Base-by-base conservation (phyloP, 441 rosid species). In the Syzygium malaccense region DNA sequence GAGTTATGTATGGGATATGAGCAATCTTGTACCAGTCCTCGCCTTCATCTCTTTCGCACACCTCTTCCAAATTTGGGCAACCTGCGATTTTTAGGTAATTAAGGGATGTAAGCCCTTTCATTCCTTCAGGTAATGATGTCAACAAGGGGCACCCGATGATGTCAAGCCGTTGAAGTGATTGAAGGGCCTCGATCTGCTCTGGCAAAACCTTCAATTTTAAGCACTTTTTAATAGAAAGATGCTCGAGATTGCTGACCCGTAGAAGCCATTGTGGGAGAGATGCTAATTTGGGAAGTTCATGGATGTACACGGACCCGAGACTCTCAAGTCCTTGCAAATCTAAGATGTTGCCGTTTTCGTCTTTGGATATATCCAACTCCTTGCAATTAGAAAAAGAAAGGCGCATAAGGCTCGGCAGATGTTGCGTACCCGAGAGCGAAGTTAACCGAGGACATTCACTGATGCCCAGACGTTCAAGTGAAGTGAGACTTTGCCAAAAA, bases 311-410 rank as follows among this genome's bases (percentile, higher is more conserved):
- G 0, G 6, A 25, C n/a, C 3, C 0, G 25, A 57, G 62, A 57
- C 62, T 57, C 1, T 57, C 4, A 57, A 25, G n/a, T 57, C 14
- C n/a, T 25, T 25, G n/a, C n/a, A 57, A 57, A 57, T 57, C 62
- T 28, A 25, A 57, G 62, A 57, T 2, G n/a, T 11, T 0, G 64
- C 0, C 0, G 0, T 15, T 58, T 58, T 58, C 6, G 0, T 26
- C 30, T 58, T 58, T 58, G 64, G 64, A 58, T 58, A 58, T 11
- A 58, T 58, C 64, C 4, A 58, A 30, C n/a, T 58, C 64, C n/a
- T 58, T 15, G 11, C 64, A 58, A 26, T 58, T 14, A 6, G n/a
- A 58, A 57, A 57, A 57, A 57, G 62, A 57, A 14, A 25, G n/a
- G 8, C 8, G 14, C 62, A 25, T 0, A 1, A 57, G 62, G n/a